Percentiles rank a stretch among this genome's conserved stretches.
Evolutionary conservation across 768 basidiomycete species (phyloP).

Genomic region (Leccinum rimulosum): DNA sequence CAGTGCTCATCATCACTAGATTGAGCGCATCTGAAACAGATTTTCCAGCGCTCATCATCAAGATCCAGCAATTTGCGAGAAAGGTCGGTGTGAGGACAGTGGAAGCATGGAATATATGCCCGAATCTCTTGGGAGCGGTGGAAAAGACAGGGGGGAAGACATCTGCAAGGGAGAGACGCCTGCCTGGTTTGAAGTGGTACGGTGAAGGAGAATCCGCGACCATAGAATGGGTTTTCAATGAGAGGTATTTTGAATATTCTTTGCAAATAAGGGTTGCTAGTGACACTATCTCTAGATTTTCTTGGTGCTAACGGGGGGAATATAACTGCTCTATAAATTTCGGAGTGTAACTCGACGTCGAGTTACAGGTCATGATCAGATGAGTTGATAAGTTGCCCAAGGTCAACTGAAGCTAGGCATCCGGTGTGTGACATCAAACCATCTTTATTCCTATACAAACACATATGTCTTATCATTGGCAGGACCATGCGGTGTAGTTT

Average conservation of each 20-base stretch:
- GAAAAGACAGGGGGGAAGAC: constrained; percentile 30
- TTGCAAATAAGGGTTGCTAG: neutral
- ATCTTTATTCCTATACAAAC: neutral
- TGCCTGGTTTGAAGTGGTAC: constrained; percentile 50
- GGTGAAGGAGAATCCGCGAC: constrained; percentile 32
- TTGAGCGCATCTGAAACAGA: constrained; percentile 28
- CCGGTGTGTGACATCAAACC: neutral
- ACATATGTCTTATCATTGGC: neutral
- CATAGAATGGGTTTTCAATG: constrained; percentile 46
- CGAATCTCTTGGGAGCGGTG: constrained; percentile 28
- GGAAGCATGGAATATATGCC: constrained; percentile 39
- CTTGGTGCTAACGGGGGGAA: neutral
- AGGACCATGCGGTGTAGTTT: neutral
- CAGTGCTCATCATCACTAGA: constrained; percentile 43
- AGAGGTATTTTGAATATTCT: constrained; percentile 32
- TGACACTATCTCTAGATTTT: constrained; percentile 1
- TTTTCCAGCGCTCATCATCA: constrained; percentile 35
- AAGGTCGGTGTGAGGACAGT: constrained; percentile 34
- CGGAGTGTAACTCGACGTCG: neutral
- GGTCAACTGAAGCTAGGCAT: neutral
- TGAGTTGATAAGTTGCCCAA: neutral
- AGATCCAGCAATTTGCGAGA: constrained; percentile 33
- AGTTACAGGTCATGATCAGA: neutral
- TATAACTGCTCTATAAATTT: neutral
- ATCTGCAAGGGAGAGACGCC: constrained; percentile 34